Evolutionary conservation across 495 filamentous ascomycete species (phyloP).

Genomic region (Neurospora pannonica): DNA sequence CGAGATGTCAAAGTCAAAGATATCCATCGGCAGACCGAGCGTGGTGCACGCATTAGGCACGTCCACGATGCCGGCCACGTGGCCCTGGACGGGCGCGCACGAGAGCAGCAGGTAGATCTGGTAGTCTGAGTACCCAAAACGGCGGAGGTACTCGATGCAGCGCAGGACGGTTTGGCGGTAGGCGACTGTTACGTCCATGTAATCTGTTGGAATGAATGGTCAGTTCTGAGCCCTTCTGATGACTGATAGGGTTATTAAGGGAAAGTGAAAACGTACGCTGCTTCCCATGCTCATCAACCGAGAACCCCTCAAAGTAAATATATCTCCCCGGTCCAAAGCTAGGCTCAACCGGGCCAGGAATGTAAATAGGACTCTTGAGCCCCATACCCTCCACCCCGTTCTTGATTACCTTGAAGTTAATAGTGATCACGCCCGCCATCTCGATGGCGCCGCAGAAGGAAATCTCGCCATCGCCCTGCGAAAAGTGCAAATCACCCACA

Average conservation of each 20-base stretch:
- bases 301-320: constrained; percentile 92
- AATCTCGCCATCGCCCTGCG: constrained; percentile 87
- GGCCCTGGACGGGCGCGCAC: constrained; percentile 85
- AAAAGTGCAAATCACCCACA: constrained; percentile 89
- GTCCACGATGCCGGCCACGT: constrained; percentile 90
- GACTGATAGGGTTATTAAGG: neutral
- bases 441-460: constrained; percentile 96
- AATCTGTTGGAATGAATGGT: constrained; percentile 46
- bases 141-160: constrained; percentile 73
- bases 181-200: constrained; percentile 84
- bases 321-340: constrained; percentile 79
- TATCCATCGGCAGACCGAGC: constrained; percentile 84
- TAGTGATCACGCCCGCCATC: constrained; percentile 88
- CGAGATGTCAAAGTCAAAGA: constrained; percentile 90
- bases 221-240: too few species aligned
- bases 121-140: constrained; percentile 67
- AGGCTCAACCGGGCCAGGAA: constrained; percentile 86
- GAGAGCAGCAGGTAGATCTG: constrained; percentile 86
- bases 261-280: constrained; percentile 40
- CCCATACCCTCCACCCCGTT: constrained; percentile 65
- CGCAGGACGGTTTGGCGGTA: constrained; percentile 81
- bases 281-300: constrained; percentile 82
- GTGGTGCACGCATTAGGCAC: constrained; percentile 81
- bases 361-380: constrained; percentile 81
- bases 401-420: constrained; percentile 87